Conservation (phyloP, 768 basidiomycete genomes). For the Serendipita indica region DNA sequence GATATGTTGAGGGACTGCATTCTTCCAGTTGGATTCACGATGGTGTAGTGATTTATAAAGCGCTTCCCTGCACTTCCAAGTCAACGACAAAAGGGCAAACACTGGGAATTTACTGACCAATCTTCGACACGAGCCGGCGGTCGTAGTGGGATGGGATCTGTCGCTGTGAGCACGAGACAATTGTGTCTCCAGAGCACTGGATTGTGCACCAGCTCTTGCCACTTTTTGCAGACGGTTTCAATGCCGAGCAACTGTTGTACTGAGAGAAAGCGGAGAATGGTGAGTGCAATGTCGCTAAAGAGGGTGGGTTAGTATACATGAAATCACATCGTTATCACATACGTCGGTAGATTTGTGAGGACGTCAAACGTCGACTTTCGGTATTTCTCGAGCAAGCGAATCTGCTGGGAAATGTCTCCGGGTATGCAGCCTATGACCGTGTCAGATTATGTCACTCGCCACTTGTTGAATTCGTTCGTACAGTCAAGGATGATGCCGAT, state of each 20-base stretch:
- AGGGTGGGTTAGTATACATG: not conserved
- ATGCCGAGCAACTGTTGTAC: conserved; percentile 48
- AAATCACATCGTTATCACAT: not conserved
- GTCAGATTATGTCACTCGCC: conserved; percentile 11
- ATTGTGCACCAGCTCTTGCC: conserved; percentile 35
- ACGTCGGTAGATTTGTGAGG: conserved; percentile 49
- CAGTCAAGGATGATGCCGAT: conserved; percentile 52
- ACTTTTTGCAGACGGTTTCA: conserved; percentile 36
- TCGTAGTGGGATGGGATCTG: conserved; percentile 52
- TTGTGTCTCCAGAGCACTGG: conserved; percentile 67
- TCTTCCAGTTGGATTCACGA: conserved; percentile 69
- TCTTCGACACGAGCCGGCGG: conserved; percentile 50
- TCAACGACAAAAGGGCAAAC: not conserved
- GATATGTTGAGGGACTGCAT: conserved; percentile 60
- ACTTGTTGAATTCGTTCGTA: conserved; percentile 19
- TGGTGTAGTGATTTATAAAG: conserved; percentile 71
- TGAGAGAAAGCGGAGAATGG: conserved; percentile 42
- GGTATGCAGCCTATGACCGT: conserved; percentile 49
- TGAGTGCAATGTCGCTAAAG: conserved; percentile 37
- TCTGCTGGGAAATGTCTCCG: conserved; percentile 72
- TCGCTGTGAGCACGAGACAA: conserved; percentile 54
- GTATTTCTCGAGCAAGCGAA: conserved; percentile 73
- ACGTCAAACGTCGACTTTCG: conserved; percentile 70
- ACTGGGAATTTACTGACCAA: conserved; percentile 42
- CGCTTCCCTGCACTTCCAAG: conserved; percentile 32